Evolutionary conservation across 2,329 filamentous ascomycete species (phyloP), one percentile per base, ranked within the genome.

Genomic region (Trichoderma sp.): DNA sequence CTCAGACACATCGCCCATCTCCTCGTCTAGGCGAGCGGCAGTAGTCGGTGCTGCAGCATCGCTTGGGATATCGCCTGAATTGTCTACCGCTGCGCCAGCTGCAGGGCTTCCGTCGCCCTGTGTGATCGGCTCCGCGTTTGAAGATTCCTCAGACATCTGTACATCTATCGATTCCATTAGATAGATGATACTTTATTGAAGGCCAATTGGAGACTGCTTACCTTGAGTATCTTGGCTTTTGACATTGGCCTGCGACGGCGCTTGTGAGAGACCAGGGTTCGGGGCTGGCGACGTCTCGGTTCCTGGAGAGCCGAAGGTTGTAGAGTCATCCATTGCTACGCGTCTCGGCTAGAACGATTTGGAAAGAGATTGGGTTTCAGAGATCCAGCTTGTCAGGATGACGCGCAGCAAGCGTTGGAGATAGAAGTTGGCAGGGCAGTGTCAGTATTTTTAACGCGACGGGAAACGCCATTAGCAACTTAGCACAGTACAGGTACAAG

Each of bases 1-100:
- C 60, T 85, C 83, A 58, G 84, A 84, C 73, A 84, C 89, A 75
- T 92, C 93, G 72, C 87, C 91, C 93, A 95, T 95, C 77, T 95
- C 93, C 79, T 94, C 92, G 78, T 96, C 93, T 76, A 92, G 91
- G 74, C 83, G 87, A 74, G 87, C 84, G 69, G 86, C 87, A 73
- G 86, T 87, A 73, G 88, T 88, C 77, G 92, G 89, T 72, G 77
- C 66, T 53, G 73, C 47, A 43, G 90, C 90, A 63, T 86, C 91
- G 73, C 88, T 86, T 53, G 91, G 90, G 71, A 90, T 90, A 84
- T 94, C 90, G 76, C 91, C 84, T n/a, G 89, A 88, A 78, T 91
- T 90, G 78, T 92, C 90, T 73, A 83, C 83, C 63, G 78, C 76
- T 71, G 81, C 84, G 74, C 84, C 85, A 73, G 89, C 86, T 24